Base-by-base conservation (phyloP, 257 asterid genomes). In the Cynanchum wilfordii region DNA sequence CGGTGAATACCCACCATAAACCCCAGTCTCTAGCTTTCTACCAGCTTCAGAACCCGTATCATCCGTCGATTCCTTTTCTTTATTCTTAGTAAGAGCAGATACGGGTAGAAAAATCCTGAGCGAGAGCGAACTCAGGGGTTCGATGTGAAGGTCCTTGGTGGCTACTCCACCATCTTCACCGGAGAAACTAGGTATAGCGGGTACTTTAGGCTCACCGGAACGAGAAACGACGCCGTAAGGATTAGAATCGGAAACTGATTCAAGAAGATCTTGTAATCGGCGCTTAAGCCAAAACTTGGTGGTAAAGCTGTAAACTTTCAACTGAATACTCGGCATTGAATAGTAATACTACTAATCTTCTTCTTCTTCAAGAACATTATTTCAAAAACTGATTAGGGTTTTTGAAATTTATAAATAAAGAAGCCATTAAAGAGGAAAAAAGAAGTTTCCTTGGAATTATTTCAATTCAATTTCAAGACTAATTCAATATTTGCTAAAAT, bases 141-240 rank as follows among this genome's bases (percentile, higher is more conserved):
- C 96, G 68, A 92, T 87, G 74, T 92, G 97, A 68, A 92, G 80
- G 75, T 89, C 96, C 83, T 88, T 92, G 73, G 96, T 89, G 76
- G 97, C 96, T 22, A 92, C 93, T 42, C 47, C 47, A 25, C 92
- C 96, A 56, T 89, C 91, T 66, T 81, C 90, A 1, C 55, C 87
- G 33, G 92, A 74, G 60, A 92, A 89, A 50, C 80, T 80, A 33
- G 97, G 97, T 44, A 88, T 86, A 2, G 89, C 83, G 1, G 96
- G 73, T 45, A 90, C 83, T 9, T 79, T 65, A 29, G 82, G 27
- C 78, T 89, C 96, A 15, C 83, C 94, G 13, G 87, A 84, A 12
- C 98, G 87, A 0, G 96, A 77, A 74, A 83, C 89, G 54, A 92
- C 84, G n/a, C 87, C 90, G 71, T 78, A 69, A 0, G 80, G 65